Conservation (phyloP, 345 rosid genomes). For the Cochlearia excelsa region DNA sequence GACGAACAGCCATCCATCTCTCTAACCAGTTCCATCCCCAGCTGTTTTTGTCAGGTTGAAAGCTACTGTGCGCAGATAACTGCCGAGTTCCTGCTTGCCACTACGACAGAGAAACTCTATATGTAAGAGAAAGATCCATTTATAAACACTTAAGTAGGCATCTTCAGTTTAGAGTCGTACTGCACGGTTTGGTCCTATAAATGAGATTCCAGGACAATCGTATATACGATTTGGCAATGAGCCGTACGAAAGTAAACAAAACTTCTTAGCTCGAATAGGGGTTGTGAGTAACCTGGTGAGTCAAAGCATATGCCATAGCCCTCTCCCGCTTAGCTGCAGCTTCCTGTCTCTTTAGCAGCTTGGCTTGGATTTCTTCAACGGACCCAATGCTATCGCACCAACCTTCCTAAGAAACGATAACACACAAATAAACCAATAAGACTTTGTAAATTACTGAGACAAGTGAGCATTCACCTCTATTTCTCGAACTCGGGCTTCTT, state of each 20-base stretch:
- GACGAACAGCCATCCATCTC: conserved; percentile 99
- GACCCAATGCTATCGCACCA: conserved; percentile 98
- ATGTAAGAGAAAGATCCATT: conserved; percentile 9
- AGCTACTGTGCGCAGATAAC: conserved; percentile 55
- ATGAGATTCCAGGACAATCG: conserved; percentile 5
- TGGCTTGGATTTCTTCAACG: conserved; percentile 91
- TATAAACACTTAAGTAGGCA: not conserved
- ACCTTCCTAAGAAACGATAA: conserved; percentile 60
- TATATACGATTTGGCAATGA: not conserved
- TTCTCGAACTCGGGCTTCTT: conserved; percentile 80
- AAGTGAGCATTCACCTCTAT: conserved; percentile 56
- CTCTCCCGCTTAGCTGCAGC: conserved; percentile 99
- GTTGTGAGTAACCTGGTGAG: conserved; percentile 72
- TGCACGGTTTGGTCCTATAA: conserved; percentile 8
- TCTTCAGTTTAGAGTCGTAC: conserved; percentile 3
- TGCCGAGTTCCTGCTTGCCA: conserved; percentile 96
- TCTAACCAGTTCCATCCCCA: conserved; percentile 99
- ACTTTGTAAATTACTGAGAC: not conserved
- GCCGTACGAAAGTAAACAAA: not conserved
- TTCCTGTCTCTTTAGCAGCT: conserved; percentile 87
- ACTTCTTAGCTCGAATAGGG: conserved; percentile 12
- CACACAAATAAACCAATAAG: conserved; percentile 7
- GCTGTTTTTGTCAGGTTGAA: conserved; percentile 91
- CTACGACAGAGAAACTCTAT: conserved; percentile 41
- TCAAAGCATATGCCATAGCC: conserved; percentile 97